These are phyloP conservation scores for Gossypium lobatum DNA, from an alignment of 441 rosid genomes.

Conservation along the genomic window DNA sequence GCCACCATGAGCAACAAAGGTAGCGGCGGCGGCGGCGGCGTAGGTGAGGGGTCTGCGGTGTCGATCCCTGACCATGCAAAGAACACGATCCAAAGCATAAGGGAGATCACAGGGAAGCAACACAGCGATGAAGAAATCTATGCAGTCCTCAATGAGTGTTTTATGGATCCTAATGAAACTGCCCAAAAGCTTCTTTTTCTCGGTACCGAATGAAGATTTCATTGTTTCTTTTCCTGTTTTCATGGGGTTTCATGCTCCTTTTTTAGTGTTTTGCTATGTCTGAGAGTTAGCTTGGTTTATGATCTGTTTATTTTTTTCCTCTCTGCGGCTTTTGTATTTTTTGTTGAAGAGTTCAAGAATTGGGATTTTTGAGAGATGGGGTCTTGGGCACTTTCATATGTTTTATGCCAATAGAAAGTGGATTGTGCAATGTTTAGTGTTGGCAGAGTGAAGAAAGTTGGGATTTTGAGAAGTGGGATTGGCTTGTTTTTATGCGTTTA, in stretches of 20 bases:
- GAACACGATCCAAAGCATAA: constrained; percentile 46
- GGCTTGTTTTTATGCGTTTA: neutral
- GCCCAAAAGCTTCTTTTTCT: constrained; percentile 60
- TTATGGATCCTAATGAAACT: constrained; percentile 76
- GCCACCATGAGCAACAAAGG: constrained; percentile 25
- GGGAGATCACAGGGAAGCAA: constrained; percentile 71
- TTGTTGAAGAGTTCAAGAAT: neutral
- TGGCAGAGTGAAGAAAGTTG: neutral
- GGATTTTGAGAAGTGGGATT: neutral
- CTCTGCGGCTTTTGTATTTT: neutral
- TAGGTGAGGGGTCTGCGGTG: constrained; percentile 28
- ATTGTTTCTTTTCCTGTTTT: neutral
- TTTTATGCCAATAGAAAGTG: neutral
- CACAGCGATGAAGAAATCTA: constrained; percentile 81
- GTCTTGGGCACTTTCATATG: neutral
- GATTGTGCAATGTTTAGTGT: neutral
- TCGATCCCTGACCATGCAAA: constrained; percentile 43
- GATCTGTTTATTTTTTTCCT: constrained; percentile 5
- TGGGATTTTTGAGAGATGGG: neutral
- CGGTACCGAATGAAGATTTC: constrained; percentile 29
- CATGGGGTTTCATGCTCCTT: neutral
- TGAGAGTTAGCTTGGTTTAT: neutral
- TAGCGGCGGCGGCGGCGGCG: constrained; percentile 21
- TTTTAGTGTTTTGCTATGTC: constrained; percentile 12
- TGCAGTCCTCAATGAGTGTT: constrained; percentile 54